Evolutionary conservation across 805 yeast genomes (phyloP).

Genomic region (Starmerella lactis-condensi): DNA sequence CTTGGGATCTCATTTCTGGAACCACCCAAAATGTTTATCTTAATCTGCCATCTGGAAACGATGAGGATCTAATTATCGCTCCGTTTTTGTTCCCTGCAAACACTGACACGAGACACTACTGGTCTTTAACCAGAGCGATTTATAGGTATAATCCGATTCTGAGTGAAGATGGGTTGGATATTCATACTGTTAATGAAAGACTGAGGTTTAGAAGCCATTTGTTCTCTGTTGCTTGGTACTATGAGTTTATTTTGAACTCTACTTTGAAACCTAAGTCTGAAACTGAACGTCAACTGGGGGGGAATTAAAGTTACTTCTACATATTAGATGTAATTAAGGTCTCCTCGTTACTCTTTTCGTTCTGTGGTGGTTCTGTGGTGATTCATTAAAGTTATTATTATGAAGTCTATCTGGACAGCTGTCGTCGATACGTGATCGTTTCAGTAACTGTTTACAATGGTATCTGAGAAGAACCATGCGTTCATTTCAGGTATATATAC

Average conservation of each 20-base stretch:
- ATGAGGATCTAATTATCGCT: slow-evolving; percentile 27
- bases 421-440: no score
- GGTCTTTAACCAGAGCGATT: slow-evolving; percentile 42
- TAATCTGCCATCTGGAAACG: slow-evolving; percentile 25
- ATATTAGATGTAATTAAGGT: no score
- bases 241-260: slow-evolving; percentile 18
- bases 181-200: slow-evolving; percentile 47
- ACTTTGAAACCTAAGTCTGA: no score
- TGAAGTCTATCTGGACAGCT: no score
- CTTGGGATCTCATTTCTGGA: slow-evolving; percentile 45
- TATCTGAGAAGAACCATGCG: no score
- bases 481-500: no score
- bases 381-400: no score
- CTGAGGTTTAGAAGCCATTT: slow-evolving; percentile 37
- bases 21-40: slow-evolving; percentile 40
- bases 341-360: no score
- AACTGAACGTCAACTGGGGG: no score
- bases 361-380: no score
- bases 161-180: slow-evolving; percentile 22
- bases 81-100: slow-evolving; percentile 50
- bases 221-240: slow-evolving; percentile 19
- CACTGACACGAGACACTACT: slow-evolving; percentile 51
- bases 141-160: slow-evolving; percentile 41
- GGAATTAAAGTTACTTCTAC: no score
- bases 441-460: no score